Base-by-base conservation (phyloP, 2,329 filamentous ascomycete genomes). In the Akanthomyces lecanii region DNA sequence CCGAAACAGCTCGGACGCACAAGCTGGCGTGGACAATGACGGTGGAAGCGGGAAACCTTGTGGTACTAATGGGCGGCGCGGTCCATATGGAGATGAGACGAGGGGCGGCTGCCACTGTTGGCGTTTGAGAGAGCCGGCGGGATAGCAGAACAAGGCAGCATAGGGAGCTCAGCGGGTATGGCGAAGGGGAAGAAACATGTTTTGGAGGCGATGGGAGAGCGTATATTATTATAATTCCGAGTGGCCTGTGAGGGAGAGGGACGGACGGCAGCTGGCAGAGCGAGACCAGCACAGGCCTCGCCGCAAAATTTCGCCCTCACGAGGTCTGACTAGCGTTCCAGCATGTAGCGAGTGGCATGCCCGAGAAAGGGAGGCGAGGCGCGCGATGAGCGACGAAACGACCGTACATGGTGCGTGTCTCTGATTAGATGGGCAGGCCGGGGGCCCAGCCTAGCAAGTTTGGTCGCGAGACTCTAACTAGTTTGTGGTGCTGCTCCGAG, bases 41-140 rank as follows among this genome's bases (percentile, higher is more conserved):
- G 28, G 28, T 6, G 16, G 14, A 25, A 11, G 40, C 21, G 44
- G 11, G 14, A 44, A 30, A 21, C 28, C 21, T 33, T n/a, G 42
- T 56, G 53, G 44, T 58, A 28, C 56, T 59, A 50, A 33, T 40
- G 21, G 38, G 23, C 57, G 57, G 25, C 57, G 47, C 48, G 57
- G 45, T 14, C 45, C 33, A 50, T 59, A 58, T n/a, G 53, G 25
- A 47, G 30, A 40, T 59, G 56, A 59, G 56, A 50, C 45, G 56
- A 59, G 33, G 56, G 44, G 45, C 56, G 56, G 44, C 21, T 59
- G 56, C 33, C 36, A 59, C 56, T 40, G 30, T 59, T 59, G 56
- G 33, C 36, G 56, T 59, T 59, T 59, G 40, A 56, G 25, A 53
- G 30, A 30, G 30, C 51, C 21, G 21, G 33, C n/a, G 18, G 23